These are phyloP conservation scores for Madurella mycetomatis DNA, from an alignment of 2,329 filamentous ascomycete genomes.

Conservation along the genomic window DNA sequence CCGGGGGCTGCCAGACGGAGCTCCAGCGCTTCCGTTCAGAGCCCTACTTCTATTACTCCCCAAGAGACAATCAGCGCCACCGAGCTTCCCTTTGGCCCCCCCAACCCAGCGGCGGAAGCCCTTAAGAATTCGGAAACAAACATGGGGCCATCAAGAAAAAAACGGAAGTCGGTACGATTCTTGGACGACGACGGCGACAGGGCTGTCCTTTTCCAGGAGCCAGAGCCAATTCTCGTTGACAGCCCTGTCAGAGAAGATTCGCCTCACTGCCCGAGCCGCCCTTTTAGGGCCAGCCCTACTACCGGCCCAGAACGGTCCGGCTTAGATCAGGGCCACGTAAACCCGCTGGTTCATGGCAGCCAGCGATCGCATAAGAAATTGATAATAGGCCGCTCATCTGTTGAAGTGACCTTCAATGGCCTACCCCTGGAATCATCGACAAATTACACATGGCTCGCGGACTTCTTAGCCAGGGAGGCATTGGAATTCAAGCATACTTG, in stretches of 20 bases:
- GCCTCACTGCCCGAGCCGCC: not conserved
- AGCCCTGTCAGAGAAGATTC: not conserved
- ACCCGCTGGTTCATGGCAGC: not conserved
- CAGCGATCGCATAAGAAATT: conserved; percentile 24
- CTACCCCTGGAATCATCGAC: conserved; percentile 19
- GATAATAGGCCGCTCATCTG: conserved; percentile 17
- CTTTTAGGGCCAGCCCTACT: not conserved
- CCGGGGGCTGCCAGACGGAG: conserved; percentile 14
- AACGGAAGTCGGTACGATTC: conserved; percentile 38
- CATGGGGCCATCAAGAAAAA: conserved; percentile 23
- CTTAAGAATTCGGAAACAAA: not conserved
- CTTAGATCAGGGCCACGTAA: not conserved
- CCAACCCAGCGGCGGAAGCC: not conserved
- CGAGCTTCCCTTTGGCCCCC: not conserved
- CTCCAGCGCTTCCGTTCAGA: conserved; percentile 4
- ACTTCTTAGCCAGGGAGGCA: conserved; percentile 25
- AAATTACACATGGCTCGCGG: conserved; percentile 21
- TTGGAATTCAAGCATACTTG: conserved; percentile 30
- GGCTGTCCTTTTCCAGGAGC: conserved; percentile 18
- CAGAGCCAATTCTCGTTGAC: conserved; percentile 25
- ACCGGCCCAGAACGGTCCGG: not conserved
- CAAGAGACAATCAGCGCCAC: not conserved
- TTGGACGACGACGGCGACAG: conserved; percentile 23
- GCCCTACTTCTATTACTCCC: conserved; percentile 1
- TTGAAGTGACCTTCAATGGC: conserved; percentile 26